Evolutionary conservation across 179 eudicot species (phyloP).

Genomic region (Sideroxylon spinosum): DNA sequence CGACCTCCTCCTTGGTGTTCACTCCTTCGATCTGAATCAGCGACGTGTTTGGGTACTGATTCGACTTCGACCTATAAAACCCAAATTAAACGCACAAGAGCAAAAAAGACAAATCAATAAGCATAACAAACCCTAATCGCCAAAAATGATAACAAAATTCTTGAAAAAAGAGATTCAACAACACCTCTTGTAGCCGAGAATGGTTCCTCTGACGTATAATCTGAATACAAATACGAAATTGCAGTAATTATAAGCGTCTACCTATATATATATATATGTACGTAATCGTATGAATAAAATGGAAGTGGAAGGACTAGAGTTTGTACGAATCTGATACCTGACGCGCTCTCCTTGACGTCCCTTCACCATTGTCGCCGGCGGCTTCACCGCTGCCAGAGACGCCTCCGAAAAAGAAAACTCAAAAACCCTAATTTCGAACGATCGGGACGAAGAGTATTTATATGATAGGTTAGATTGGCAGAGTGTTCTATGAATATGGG

Average conservation of each 20-base stretch:
- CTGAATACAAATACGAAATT: conserved; percentile 21
- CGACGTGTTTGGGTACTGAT: conserved; percentile 67
- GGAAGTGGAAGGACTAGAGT: not conserved
- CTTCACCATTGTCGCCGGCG: conserved; percentile 42
- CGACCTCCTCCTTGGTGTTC: conserved; percentile 78
- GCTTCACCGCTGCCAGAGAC: not conserved
- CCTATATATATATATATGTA: not conserved
- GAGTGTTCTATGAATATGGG: not conserved
- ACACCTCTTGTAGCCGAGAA: conserved; percentile 54
- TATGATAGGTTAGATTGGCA: not conserved
- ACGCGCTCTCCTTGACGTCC: conserved; percentile 60
- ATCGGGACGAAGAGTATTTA: conserved; percentile 2
- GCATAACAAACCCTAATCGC: not conserved
- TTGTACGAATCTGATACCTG: conserved; percentile 21
- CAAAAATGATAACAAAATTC: not conserved
- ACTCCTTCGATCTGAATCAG: conserved; percentile 80
- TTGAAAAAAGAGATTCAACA: not conserved
- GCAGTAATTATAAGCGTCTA: not conserved
- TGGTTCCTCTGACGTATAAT: conserved; percentile 44
- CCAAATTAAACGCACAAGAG: not conserved
- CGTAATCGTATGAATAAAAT: not conserved
- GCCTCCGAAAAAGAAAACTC: conserved; percentile 1
- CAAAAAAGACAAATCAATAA: too few relatives aligned
- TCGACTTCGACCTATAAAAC: conserved; percentile 43
- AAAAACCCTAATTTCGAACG: conserved; percentile 13